These are phyloP conservation scores for Lepiota subincarnata DNA, from an alignment of 768 basidiomycete species.

Conservation along the genomic window DNA sequence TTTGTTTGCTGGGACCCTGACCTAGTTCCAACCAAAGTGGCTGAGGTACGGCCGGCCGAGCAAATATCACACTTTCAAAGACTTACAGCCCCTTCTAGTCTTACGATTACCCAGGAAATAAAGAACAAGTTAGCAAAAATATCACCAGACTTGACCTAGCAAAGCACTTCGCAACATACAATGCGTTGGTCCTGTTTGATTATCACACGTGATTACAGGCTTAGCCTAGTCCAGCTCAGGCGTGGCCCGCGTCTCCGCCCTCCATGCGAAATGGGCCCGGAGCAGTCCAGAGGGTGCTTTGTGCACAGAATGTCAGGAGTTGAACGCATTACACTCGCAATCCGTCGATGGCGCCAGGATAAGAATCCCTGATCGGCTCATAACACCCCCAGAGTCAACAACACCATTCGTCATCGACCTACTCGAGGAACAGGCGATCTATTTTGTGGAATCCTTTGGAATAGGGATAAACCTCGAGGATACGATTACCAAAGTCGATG, in stretches of 20 bases:
- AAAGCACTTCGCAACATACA: constrained; percentile 62
- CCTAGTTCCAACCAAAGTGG: constrained; percentile 49
- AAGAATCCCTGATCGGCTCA: constrained; percentile 52
- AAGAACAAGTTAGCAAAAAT: constrained; percentile 42
- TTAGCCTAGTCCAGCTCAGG: constrained; percentile 37
- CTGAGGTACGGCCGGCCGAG: constrained; percentile 36
- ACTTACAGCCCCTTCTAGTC: constrained; percentile 33
- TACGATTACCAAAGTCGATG: constrained; percentile 20
- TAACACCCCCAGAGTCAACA: constrained; percentile 42
- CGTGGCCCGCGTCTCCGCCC: constrained; percentile 49
- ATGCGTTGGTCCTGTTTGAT: constrained; percentile 37
- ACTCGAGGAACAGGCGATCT: constrained; percentile 40
- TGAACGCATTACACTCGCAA: constrained; percentile 68
- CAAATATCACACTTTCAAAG: background rate
- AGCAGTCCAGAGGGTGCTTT: constrained; percentile 52
- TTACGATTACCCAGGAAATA: constrained; percentile 64
- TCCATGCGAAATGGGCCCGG: constrained; percentile 60
- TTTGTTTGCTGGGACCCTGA: constrained; percentile 70
- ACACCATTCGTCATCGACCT: constrained; percentile 50
- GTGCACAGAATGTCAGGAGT: constrained; percentile 62
- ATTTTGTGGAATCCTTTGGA: constrained; percentile 43
- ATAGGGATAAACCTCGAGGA: constrained; percentile 21
- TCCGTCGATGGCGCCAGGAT: constrained; percentile 64
- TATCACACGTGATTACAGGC: background rate
- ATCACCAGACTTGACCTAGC: constrained; percentile 58